A percentile compares a stretch with the other conserved stretches of the same genome.
Evolutionary conservation across 345 rosid species (phyloP).

Genomic region (Alliaria petiolata): DNA sequence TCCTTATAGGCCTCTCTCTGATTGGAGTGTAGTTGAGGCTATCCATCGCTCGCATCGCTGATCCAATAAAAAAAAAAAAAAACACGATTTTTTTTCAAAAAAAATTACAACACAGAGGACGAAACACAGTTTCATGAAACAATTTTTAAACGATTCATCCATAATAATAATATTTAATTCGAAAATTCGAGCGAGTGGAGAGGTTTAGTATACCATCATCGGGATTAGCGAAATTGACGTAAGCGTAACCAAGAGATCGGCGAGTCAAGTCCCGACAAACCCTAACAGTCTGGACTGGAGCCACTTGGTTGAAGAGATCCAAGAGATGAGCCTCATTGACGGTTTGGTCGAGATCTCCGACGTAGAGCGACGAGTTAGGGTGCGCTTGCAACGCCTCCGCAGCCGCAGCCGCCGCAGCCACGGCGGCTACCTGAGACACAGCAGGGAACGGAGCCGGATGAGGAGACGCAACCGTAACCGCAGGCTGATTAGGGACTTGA

Average conservation of each 20-base stretch:
- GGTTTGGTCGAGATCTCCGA: slow-evolving; percentile 59
- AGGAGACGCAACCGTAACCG: background rate
- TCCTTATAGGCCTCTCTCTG: slow-evolving; percentile 59
- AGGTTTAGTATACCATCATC: slow-evolving; percentile 44
- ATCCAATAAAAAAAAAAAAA: background rate
- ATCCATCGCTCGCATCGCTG: slow-evolving; percentile 66
- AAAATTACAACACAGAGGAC: background rate
- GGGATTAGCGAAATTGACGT: slow-evolving; percentile 55
- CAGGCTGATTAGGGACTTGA: slow-evolving; percentile 16
- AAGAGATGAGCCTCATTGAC: slow-evolving; percentile 49
- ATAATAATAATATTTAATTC: background rate
- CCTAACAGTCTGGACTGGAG: slow-evolving; percentile 49
- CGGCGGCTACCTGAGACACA: slow-evolving; percentile 1
- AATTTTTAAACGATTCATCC: background rate
- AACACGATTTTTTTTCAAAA: no score
- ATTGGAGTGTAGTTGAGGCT: slow-evolving; percentile 51
- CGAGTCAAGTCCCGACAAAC: slow-evolving; percentile 56
- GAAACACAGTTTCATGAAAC: background rate
- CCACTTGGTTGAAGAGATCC: slow-evolving; percentile 52
- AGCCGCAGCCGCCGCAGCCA: background rate
- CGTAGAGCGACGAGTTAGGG: slow-evolving; percentile 51
- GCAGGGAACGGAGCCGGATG: background rate
- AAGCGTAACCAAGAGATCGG: slow-evolving; percentile 65
- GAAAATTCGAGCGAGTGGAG: background rate
- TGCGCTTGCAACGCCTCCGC: slow-evolving; percentile 16